Conservation (phyloP, 306 rosid species). For the Casuarina cunninghamiana region DNA sequence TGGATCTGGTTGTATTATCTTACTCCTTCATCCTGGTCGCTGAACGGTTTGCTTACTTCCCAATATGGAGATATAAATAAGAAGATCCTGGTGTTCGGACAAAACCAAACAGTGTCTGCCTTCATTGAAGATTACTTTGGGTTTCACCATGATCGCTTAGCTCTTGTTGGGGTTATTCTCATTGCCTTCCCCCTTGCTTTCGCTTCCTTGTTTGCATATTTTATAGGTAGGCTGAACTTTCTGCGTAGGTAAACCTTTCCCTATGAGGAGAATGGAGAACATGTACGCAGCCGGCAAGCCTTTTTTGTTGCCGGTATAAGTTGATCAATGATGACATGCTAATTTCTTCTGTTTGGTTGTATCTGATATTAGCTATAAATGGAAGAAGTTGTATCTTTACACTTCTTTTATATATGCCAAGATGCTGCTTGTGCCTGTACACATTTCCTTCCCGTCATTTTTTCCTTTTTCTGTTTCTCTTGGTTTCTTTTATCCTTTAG, state of each 20-base stretch:
- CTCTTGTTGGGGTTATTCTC: not conserved
- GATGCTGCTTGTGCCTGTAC: too few species aligned
- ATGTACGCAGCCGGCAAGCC: not conserved
- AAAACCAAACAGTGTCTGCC: not conserved
- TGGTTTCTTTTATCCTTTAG: too few species aligned
- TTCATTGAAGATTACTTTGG: slow-evolving; percentile 6
- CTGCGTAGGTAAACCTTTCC: not conserved
- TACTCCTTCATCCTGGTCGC: slow-evolving; percentile 1
- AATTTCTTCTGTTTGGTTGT: not conserved
- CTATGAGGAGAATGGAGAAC: not conserved
- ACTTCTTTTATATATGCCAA: too few species aligned
- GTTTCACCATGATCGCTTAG: not conserved
- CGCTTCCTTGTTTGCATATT: not conserved
- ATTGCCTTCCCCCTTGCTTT: not conserved
- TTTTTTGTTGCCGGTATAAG: not conserved
- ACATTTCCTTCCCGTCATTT: too few species aligned
- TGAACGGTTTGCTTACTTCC: slow-evolving; percentile 1
- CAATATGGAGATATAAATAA: slow-evolving; percentile 8
- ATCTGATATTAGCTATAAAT: not conserved
- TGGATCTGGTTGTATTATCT: slow-evolving; percentile 9
- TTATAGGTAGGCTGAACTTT: not conserved
- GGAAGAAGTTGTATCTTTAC: too few species aligned
- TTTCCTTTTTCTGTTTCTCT: too few species aligned
- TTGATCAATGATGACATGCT: not conserved
- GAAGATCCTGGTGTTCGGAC: not conserved